Conservation (phyloP, 176 grass and related monocot species). For the Musa schizocarpa region DNA sequence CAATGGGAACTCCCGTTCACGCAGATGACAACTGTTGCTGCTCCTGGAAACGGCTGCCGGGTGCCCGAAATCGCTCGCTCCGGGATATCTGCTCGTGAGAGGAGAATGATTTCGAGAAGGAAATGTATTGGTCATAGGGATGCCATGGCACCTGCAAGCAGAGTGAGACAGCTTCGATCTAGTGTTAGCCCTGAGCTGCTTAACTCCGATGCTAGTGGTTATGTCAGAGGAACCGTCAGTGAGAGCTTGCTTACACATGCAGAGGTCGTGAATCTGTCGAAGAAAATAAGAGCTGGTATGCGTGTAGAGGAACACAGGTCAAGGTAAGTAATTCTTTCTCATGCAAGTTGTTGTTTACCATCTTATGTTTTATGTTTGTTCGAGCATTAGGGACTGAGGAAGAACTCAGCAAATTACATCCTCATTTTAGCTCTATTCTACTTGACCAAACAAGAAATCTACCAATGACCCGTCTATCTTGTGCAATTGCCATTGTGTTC, state of each 20-base stretch:
- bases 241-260: constrained; percentile 78
- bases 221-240: constrained; percentile 63
- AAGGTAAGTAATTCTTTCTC: constrained; percentile 38
- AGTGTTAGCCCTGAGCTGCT: constrained; percentile 68
- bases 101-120: constrained; percentile 47
- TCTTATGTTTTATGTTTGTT: background rate
- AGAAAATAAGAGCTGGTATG: constrained; percentile 87
- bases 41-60: background rate
- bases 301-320: constrained; percentile 55
- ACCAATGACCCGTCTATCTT: no score
- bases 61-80: constrained; percentile 42
- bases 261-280: constrained; percentile 79
- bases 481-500: no score
- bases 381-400: background rate
- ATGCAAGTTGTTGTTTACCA: background rate
- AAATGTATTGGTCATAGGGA: constrained; percentile 11
- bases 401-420: background rate
- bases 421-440: background rate
- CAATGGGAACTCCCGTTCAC: constrained; percentile 94
- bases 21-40: constrained; percentile 13
- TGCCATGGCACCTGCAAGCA: constrained; percentile 19
- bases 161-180: constrained; percentile 17
- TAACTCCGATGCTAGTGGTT: constrained; percentile 47
- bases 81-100: constrained; percentile 47
- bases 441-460: no score